Evolutionary conservation across 129 eudicot species (phyloP), one percentile per base, ranked within the genome.

Genomic region (Dittrichia graveolens): DNA sequence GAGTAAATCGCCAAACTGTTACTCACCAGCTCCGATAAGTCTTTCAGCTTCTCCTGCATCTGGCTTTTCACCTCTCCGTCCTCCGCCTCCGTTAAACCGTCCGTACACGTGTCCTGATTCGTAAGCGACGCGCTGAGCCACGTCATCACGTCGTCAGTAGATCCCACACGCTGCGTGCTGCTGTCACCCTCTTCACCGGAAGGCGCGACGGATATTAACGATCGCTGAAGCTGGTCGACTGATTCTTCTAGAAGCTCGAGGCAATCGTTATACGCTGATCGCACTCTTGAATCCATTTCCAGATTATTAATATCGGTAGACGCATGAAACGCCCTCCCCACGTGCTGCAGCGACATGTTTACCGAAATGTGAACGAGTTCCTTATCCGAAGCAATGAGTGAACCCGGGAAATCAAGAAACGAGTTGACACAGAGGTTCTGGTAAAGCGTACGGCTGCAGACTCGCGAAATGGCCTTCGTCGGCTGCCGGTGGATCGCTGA

Each of bases 51-150:
- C 1, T 65, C 82, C 40, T 48, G 11, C 91, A 91, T 81, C 50
- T 68, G 76, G 6, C 67, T 65, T 72, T 83, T 88, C 14, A 95
- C 89, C 56, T 65, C 10, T 9, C 94, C 87, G 53, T 63, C 75
- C 14, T 75, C 65, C 2, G 81, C 74, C 10, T 80, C 82, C 31
- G 60, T 41, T 7, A 94, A 73, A 0, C 99, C 99, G 2, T 88
- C 99, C 16, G 81, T 75, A 62, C 97, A 94, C 39, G 97, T 88
- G 82, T 94, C 96, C 42, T 90, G 97, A 64, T 94, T 94, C 1
- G 99, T 94, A 12, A 90, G 48, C 5, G 96, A 85, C 18, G 96
- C 95, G 74, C 97, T 90, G n/a, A 94, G 96, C 99, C 99, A 94
- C 54, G 99, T 94, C 80, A 88, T 41, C 67, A 94, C 93, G 78